phyloP scores from a whole-genome alignment of 495 filamentous ascomycete species.

The Penicillium arizonense region DNA sequence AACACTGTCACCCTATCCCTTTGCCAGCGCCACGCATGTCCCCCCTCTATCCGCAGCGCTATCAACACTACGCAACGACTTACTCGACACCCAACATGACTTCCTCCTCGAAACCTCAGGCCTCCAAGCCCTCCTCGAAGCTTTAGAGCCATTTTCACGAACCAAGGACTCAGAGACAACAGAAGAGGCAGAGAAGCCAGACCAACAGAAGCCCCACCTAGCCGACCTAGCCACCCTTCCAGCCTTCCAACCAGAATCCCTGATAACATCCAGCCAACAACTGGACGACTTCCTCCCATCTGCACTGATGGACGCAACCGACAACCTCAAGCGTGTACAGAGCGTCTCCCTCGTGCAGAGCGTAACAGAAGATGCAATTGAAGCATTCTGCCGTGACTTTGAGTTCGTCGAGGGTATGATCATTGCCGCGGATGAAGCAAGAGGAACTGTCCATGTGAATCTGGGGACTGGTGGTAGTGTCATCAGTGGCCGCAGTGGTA shows the following conservation, averaged over 20 bases:
- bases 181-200: constrained; percentile 19
- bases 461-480: constrained; percentile 28
- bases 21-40: constrained; percentile 42
- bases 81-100: constrained; percentile 44
- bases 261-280: constrained; percentile 66
- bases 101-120: constrained; percentile 76
- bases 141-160: constrained; percentile 51
- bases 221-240: constrained; percentile 53
- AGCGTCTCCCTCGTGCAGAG: constrained; percentile 65
- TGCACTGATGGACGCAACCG: constrained; percentile 85
- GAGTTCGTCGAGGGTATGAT: constrained; percentile 78
- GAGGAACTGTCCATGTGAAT: constrained; percentile 31
- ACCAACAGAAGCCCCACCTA: constrained; percentile 42
- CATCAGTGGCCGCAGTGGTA: constrained; percentile 25
- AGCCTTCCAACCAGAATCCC: constrained; percentile 60
- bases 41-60: constrained; percentile 33
- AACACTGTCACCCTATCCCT: constrained; percentile 39
- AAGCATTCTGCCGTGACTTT: constrained; percentile 86
- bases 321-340: constrained; percentile 71
- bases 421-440: constrained; percentile 54
- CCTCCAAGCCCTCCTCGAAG: constrained; percentile 64
- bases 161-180: constrained; percentile 11
- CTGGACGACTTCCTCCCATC: constrained; percentile 92
- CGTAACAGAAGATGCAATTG: constrained; percentile 80
- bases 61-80: constrained; percentile 38